These are phyloP conservation scores for Cyclanthera cordifolia DNA, from an alignment of 306 rosid species.

Conservation along the genomic window DNA sequence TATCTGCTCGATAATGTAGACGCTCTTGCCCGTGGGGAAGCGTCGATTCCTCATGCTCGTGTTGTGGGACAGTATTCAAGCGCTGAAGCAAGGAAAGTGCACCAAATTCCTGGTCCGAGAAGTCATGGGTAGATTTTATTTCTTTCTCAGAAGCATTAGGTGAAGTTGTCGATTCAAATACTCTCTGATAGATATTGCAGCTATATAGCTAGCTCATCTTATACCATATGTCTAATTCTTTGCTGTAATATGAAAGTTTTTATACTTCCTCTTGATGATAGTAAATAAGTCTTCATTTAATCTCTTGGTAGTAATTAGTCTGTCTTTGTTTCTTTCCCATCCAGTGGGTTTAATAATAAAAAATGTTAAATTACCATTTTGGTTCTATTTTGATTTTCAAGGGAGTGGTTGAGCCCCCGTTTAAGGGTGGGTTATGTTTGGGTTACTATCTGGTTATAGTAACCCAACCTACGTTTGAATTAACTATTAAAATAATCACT, in stretches of 20 bases:
- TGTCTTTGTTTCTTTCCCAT: not conserved
- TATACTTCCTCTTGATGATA: not conserved
- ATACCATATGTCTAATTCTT: not conserved
- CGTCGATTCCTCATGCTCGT: constrained; percentile 76
- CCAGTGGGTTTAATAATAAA: not conserved
- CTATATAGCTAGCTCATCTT: not conserved
- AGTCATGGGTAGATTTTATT: constrained; percentile 59
- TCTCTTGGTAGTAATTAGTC: no score
- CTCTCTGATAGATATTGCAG: not conserved
- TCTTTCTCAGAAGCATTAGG: constrained; percentile 11
- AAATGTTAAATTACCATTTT: no score
- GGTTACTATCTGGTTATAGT: no score
- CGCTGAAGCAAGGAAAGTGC: constrained; percentile 78
- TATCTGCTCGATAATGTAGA: constrained; percentile 68
- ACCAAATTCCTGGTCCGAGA: constrained; percentile 79
- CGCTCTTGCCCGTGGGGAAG: constrained; percentile 68
- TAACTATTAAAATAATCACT: no score
- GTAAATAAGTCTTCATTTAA: not conserved
- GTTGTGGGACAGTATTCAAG: constrained; percentile 71
- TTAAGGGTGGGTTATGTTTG: no score
- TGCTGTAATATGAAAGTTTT: not conserved
- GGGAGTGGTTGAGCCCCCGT: no score
- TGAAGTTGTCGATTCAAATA: constrained; percentile 16
- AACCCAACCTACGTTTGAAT: no score
- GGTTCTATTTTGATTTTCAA: no score